A percentile compares a stretch with the other conserved stretches of the same genome.
Conservation (phyloP, 805 yeast species). For the Nakazawaea peltata region DNA sequence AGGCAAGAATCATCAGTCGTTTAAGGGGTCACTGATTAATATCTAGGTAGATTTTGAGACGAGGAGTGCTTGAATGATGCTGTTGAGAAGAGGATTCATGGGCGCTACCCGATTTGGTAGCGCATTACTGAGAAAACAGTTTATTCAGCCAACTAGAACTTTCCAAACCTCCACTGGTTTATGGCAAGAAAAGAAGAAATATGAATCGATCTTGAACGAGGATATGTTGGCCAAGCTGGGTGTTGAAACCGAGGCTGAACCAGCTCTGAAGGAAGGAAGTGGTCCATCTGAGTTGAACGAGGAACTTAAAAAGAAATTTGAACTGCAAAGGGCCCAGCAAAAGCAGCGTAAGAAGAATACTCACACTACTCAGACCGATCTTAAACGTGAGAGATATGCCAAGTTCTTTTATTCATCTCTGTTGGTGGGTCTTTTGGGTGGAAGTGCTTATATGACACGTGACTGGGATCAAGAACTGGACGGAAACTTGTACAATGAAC, state of each 20-base stretch:
- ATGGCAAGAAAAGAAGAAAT: slow-evolving; percentile 21
- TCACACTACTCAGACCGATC: slow-evolving; percentile 61
- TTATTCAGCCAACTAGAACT: too few relatives aligned
- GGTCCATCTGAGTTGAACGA: slow-evolving; percentile 10
- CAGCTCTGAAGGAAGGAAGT: neutral
- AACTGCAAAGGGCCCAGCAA: slow-evolving; percentile 11
- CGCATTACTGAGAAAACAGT: too few relatives aligned
- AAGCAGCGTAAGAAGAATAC: slow-evolving; percentile 35
- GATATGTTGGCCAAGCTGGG: slow-evolving; percentile 83
- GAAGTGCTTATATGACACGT: slow-evolving; percentile 62
- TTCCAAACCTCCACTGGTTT: too few relatives aligned
- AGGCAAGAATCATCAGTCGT: too few relatives aligned
- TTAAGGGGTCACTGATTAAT: too few relatives aligned
- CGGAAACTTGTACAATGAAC: slow-evolving; percentile 27
- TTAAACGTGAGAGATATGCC: slow-evolving; percentile 77
- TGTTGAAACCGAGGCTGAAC: slow-evolving; percentile 43
- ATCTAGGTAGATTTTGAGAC: too few relatives aligned
- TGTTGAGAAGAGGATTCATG: too few relatives aligned
- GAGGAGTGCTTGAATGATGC: too few relatives aligned
- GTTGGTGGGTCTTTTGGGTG: slow-evolving; percentile 45
- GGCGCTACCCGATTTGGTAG: too few relatives aligned
- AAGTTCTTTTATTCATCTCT: slow-evolving; percentile 59
- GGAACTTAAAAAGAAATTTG: slow-evolving; percentile 11
- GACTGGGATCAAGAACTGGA: slow-evolving; percentile 82
- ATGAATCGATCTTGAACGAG: slow-evolving; percentile 61